phyloP scores from a whole-genome alignment of 495 filamentous ascomycete genomes.

The Trichoderma virens region DNA sequence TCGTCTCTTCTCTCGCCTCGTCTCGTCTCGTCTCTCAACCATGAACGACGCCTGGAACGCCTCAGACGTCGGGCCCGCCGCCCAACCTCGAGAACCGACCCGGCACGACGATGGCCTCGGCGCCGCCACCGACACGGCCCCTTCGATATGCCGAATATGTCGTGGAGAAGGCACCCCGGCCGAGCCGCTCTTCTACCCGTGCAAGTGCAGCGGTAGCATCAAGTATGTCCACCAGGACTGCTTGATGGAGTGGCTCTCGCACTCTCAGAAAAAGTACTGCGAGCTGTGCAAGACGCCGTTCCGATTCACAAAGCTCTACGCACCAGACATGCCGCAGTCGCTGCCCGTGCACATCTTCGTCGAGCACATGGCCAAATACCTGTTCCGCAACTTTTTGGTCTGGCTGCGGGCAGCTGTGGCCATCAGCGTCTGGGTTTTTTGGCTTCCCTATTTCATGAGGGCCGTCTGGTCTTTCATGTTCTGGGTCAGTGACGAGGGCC shows the following conservation, averaged over 20 bases:
- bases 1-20: background rate
- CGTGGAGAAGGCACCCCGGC: conserved; percentile 76
- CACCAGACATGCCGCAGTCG: conserved; percentile 78
- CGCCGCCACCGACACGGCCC: conserved; percentile 10
- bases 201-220: conserved; percentile 97
- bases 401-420: conserved; percentile 76
- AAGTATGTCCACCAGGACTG: conserved; percentile 97
- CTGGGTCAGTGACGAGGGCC: conserved; percentile 90
- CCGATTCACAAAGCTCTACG: conserved; percentile 95
- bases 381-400: conserved; percentile 58
- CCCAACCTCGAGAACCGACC: background rate
- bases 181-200: conserved; percentile 92
- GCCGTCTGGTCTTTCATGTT: conserved; percentile 87
- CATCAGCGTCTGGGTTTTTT: conserved; percentile 76
- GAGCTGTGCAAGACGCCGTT: conserved; percentile 98
- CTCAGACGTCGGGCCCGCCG: background rate
- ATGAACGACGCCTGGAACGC: conserved; percentile 1
- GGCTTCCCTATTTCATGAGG: conserved; percentile 85
- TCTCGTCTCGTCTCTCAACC: background rate
- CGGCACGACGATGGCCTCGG: background rate
- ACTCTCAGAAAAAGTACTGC: conserved; percentile 98
- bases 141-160: conserved; percentile 92
- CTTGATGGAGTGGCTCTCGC: conserved; percentile 94
- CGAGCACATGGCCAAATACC: conserved; percentile 63
- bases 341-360: conserved; percentile 76